A percentile compares a stretch with the other conserved stretches of the same genome.
Conservation (phyloP, 139 green algal genomes). For the Trebouxia sp. region DNA sequence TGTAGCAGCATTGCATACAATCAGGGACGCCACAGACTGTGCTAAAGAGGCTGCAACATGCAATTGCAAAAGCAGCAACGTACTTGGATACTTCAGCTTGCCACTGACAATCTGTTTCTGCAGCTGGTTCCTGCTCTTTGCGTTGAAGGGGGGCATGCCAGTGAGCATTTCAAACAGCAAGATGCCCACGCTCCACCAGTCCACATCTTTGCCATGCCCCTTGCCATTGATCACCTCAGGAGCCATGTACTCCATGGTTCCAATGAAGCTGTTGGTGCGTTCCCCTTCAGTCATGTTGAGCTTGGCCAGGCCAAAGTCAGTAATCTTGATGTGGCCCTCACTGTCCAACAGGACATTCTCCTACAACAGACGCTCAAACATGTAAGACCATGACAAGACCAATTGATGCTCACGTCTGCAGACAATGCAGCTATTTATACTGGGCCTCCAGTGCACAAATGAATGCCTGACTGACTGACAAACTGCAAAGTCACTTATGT, state of each 20-base stretch:
- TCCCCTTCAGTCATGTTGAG: conserved; percentile 59
- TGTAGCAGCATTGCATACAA: background rate
- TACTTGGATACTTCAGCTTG: conserved; percentile 83
- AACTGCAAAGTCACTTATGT: background rate
- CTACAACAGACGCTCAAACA: background rate
- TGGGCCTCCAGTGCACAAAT: background rate
- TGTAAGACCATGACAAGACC: background rate
- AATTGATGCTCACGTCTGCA: too few species aligned
- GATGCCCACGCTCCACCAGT: conserved; percentile 97
- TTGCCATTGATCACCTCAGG: conserved; percentile 29
- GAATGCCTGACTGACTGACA: background rate
- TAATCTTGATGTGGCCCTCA: conserved; percentile 93
- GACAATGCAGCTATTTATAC: background rate
- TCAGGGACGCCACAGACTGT: background rate
- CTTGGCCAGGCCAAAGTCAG: conserved; percentile 84
- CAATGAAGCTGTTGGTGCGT: conserved; percentile 92
- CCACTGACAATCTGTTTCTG: conserved; percentile 81
- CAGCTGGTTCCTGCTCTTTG: conserved; percentile 83
- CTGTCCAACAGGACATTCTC: conserved; percentile 96
- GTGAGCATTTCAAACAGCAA: conserved; percentile 98
- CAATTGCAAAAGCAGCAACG: background rate
- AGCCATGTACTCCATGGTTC: conserved; percentile 89
- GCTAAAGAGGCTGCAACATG: background rate
- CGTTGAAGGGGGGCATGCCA: conserved; percentile 88
- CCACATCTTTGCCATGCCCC: conserved; percentile 67